Conservation (phyloP, 2,329 filamentous ascomycete species). For the Colletotrichum graminicola region DNA sequence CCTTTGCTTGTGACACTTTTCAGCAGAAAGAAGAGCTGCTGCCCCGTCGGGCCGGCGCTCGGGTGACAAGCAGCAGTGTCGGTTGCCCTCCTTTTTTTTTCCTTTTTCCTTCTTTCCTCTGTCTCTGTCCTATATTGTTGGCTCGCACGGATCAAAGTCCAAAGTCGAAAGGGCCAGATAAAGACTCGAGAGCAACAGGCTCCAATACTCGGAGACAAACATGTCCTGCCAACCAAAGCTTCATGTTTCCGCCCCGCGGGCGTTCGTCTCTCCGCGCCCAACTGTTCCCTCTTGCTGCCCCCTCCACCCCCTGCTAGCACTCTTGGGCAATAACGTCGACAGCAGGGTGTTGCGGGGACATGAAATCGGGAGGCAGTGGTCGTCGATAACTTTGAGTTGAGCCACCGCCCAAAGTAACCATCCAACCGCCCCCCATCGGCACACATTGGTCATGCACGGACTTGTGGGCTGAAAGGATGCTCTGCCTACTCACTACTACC, state of each 20-base stretch:
- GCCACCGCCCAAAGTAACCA: constrained; percentile 28
- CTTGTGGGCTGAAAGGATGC: constrained; percentile 25
- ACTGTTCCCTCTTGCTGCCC: neutral
- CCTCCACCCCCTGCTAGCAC: neutral
- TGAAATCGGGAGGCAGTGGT: constrained; percentile 8
- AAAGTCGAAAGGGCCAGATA: neutral
- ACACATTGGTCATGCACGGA: constrained; percentile 9
- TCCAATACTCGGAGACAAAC: constrained; percentile 3
- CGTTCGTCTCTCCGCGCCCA: constrained; percentile 18
- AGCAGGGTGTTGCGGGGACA: constrained; percentile 17
- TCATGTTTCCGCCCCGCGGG: constrained; percentile 11
- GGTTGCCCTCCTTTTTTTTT: constrained; percentile 15
- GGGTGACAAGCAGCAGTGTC: constrained; percentile 22
- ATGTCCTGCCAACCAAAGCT: constrained; percentile 19
- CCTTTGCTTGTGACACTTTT: constrained; percentile 17
- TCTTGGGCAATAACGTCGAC: constrained; percentile 35
- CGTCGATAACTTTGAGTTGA: neutral
- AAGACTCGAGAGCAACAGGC: constrained; percentile 18
- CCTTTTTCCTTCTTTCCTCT: neutral
- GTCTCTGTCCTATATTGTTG: constrained; percentile 26
- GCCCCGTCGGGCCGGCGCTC: constrained; percentile 10
- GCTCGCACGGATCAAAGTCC: constrained; percentile 8
- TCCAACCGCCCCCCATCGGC: constrained; percentile 23
- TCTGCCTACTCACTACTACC: neutral
- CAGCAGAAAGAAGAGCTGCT: neutral